These are phyloP conservation scores for Phoenix roebelenii DNA, from an alignment of 176 grass and related monocot species.

Conservation along the genomic window DNA sequence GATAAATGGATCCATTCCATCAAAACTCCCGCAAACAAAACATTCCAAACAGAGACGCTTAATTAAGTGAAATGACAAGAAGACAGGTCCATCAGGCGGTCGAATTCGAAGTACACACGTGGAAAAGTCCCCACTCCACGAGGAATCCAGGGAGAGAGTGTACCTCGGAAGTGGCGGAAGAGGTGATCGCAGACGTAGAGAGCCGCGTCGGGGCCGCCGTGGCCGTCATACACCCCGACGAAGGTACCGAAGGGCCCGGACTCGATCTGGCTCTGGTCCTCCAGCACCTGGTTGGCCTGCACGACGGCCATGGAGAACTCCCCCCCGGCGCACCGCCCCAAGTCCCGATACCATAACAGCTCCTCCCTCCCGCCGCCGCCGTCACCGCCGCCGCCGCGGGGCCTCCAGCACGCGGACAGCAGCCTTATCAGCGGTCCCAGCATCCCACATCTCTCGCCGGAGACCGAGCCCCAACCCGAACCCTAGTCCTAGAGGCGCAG, in stretches of 20 bases:
- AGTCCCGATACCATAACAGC: constrained; percentile 64
- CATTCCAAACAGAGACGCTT: too few relatives aligned
- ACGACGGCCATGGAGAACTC: constrained; percentile 69
- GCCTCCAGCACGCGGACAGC: constrained; percentile 51
- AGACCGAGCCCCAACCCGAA: background rate
- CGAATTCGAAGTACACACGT: too few relatives aligned
- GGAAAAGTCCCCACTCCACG: too few relatives aligned
- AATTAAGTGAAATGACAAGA: too few relatives aligned
- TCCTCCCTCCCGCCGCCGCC: constrained; percentile 38
- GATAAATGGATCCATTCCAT: too few relatives aligned
- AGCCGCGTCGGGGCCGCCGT: constrained; percentile 62
- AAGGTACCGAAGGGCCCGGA: constrained; percentile 69
- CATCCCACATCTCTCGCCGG: constrained; percentile 79
- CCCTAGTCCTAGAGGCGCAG: background rate
- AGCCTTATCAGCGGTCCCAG: constrained; percentile 64
- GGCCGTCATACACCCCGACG: constrained; percentile 71
- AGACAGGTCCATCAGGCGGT: too few relatives aligned
- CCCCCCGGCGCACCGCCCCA: constrained; percentile 43
- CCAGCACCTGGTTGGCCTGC: constrained; percentile 83
- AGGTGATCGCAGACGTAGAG: constrained; percentile 81
- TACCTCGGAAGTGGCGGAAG: constrained; percentile 52
- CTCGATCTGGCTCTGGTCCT: constrained; percentile 88
- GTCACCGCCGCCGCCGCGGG: constrained; percentile 1
- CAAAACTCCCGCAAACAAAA: too few relatives aligned
- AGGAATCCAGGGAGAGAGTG: background rate